Evolutionary conservation across 148 eudicot species (phyloP), one percentile per base, ranked within the genome.

Genomic region (Dysphania ambrosioides): DNA sequence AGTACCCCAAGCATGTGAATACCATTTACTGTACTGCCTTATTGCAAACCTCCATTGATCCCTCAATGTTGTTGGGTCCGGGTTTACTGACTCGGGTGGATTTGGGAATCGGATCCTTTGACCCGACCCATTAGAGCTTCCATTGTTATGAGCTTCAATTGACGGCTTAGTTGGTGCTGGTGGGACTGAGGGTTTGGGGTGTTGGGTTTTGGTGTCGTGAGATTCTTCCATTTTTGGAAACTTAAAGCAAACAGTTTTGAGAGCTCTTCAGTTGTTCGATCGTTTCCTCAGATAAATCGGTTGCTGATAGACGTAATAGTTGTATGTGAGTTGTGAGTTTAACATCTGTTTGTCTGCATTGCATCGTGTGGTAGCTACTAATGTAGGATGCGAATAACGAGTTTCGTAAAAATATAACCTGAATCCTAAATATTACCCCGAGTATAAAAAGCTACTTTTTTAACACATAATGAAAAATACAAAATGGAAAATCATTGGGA

Each of bases 1-100:
- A 21, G 97, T 86, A 9, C 99, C 99, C 99, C 99, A 95, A 19
- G 99, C 99, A 31, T 90, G 93, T 15, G 97, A 89, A 76, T 95
- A 95, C 99, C 99, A 95, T 71, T 73, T 82, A 69, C 95, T 88
- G 86, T 91, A 93, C 81, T 91, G 97, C 78, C 83, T 85, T 13
- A 84, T 88, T 1, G 98, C 98, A 72, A 72, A 93, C 82, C 79
- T 85, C 98, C 98, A 93, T 73, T 93, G 98, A 31, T 91, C 97
- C 72, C 89, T 86, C 36, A 94, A 83, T 0, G 97, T 84, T 42
- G 85, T 82, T 29, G 87, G 34, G 66, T 86, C 87, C 30, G 89
- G 89, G 66, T 79, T 84, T 0, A 57, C 32, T 47, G 82, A 0
- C 16, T 92, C 97, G 0, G 90, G 88, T 24, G 94, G 94, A 82